Evolutionary conservation across 352 stramenopile genomes (phyloP).

Genomic region (Phytophthora multivora): DNA sequence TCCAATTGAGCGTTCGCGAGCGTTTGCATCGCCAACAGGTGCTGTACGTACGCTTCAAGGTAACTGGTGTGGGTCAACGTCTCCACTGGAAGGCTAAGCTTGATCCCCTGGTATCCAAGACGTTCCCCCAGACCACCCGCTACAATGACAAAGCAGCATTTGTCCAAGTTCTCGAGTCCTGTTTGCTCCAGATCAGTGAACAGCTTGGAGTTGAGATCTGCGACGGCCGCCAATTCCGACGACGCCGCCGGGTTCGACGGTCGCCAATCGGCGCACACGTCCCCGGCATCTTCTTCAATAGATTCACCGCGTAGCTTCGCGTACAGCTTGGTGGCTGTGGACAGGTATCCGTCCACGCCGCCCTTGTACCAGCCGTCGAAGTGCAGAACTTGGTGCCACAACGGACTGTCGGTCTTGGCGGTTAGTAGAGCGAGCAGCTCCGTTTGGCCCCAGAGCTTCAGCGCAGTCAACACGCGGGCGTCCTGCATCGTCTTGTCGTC

Average conservation of each 20-base stretch:
- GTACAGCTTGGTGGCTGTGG: conserved; percentile 54
- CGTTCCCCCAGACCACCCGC: conserved; percentile 97
- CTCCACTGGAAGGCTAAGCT: conserved; percentile 96
- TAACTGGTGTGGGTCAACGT: conserved; percentile 90
- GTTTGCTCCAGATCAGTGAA: conserved; percentile 55
- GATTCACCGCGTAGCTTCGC: conserved; percentile 29
- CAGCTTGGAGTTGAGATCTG: conserved; percentile 41
- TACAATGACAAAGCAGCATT: conserved; percentile 96
- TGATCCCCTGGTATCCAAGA: conserved; percentile 96
- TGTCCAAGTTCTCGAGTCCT: conserved; percentile 64
- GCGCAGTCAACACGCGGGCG: conserved; percentile 26
- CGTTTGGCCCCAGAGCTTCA: conserved; percentile 47
- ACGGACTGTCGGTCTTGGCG: conserved; percentile 5
- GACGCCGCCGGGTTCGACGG: conserved; percentile 51
- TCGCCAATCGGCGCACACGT: conserved; percentile 47
- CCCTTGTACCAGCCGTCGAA: conserved; percentile 74
- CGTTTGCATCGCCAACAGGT: conserved; percentile 92
- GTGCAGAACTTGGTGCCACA: conserved; percentile 56
- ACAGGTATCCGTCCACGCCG: conserved; percentile 60
- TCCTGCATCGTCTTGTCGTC: conserved; percentile 10
- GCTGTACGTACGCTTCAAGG: conserved; percentile 93
- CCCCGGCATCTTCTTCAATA: conserved; percentile 2
- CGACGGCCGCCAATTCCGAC: conserved; percentile 28
- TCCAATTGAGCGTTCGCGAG: conserved; percentile 25
- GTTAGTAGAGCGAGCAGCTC: conserved; percentile 45